Percentiles rank a stretch among this genome's conserved stretches.
Evolutionary conservation across 2,329 filamentous ascomycete genomes (phyloP).

Genomic region (Davidsoniella neocaledoniae): DNA sequence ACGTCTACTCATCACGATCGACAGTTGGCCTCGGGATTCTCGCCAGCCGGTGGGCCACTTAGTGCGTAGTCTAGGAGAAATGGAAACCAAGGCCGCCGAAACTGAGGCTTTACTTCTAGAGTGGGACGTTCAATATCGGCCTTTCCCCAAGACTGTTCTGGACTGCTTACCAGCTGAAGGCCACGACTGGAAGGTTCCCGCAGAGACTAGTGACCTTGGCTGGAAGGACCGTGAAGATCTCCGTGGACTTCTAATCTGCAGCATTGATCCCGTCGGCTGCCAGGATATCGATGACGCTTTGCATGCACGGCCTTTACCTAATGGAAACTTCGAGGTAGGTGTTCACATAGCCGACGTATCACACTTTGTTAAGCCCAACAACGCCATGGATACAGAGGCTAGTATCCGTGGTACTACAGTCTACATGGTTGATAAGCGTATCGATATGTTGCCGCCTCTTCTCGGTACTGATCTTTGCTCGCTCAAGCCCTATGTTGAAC

Average conservation of each 20-base stretch:
- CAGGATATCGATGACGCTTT: slow-evolving; percentile 97
- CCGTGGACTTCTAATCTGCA: slow-evolving; percentile 76
- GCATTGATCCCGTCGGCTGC: slow-evolving; percentile 89
- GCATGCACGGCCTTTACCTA: slow-evolving; percentile 68
- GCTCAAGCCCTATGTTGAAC: slow-evolving; percentile 93
- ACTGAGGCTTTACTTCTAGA: slow-evolving; percentile 88
- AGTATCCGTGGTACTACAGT: slow-evolving; percentile 90
- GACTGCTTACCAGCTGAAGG: slow-evolving; percentile 86
- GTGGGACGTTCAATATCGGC: slow-evolving; percentile 93
- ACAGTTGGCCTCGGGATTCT: slow-evolving; percentile 87
- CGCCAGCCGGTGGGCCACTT: slow-evolving; percentile 88
- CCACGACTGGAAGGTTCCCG: slow-evolving; percentile 83
- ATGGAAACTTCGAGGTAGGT: slow-evolving; percentile 89
- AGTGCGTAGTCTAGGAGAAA: slow-evolving; percentile 75
- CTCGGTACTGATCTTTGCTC: slow-evolving; percentile 94
- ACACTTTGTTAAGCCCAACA: slow-evolving; percentile 93
- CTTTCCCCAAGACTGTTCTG: slow-evolving; percentile 87
- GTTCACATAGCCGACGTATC: slow-evolving; percentile 99
- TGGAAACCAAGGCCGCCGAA: slow-evolving; percentile 95
- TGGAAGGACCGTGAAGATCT: slow-evolving; percentile 79
- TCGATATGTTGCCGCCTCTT: slow-evolving; percentile 96
- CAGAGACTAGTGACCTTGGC: slow-evolving; percentile 61
- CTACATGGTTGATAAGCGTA: slow-evolving; percentile 95
- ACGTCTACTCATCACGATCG: slow-evolving; percentile 80
- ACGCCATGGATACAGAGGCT: slow-evolving; percentile 91